Evolutionary conservation across 2,329 filamentous ascomycete species (phyloP), one percentile per base, ranked within the genome.

Genomic region (Ophiocordyceps polyrhachis-furcata): DNA sequence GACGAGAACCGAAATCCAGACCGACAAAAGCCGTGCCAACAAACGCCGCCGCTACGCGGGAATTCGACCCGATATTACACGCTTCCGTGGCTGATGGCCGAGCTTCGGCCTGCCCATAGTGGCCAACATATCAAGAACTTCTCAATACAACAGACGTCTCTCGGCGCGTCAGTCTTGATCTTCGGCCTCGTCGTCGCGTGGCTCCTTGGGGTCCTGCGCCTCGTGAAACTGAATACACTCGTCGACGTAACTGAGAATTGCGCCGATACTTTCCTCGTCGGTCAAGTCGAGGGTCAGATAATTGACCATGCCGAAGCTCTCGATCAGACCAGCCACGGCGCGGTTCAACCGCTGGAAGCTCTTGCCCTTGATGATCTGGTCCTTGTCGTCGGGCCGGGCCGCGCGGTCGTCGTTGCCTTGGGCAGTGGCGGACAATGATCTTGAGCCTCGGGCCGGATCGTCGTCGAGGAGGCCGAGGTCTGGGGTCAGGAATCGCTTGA

Each of bases 301-400:
- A 42, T 84, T 93, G 13, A 98, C 85, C 85, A 98, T 93, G 65
- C 87, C 93, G 65, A 95, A 98, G 62, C 86, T 91, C 61, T 96
- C 91, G 51, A 98, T 94, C 51, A 98, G 67, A 44, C 83, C 77
- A 1, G 84, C 91, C 5, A 98, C 89, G 0, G 89, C 89, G 49
- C 77, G 75, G 59, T 95, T 95, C 51, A 96, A 66, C 53, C 77
- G 74, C 49, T 83, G 75, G 62, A 94, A 96, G 17, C 83, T 83
- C 1, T 76, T 71, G 3, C 89, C 88, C 44, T 74, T 80, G 81
- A 94, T 83, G 47, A 93, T 59, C 44, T 78, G 76, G 49, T 77
- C 72, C 55, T 73, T 74, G 49, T 81, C 75, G 46, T 74, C 69
- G 1, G 81, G 74, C 50, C 88, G 76, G 32, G 65, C 65, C 45